phyloP scores from a whole-genome alignment of 1,284 basidiomycete genomes.

The Apiotrichum sp. region DNA sequence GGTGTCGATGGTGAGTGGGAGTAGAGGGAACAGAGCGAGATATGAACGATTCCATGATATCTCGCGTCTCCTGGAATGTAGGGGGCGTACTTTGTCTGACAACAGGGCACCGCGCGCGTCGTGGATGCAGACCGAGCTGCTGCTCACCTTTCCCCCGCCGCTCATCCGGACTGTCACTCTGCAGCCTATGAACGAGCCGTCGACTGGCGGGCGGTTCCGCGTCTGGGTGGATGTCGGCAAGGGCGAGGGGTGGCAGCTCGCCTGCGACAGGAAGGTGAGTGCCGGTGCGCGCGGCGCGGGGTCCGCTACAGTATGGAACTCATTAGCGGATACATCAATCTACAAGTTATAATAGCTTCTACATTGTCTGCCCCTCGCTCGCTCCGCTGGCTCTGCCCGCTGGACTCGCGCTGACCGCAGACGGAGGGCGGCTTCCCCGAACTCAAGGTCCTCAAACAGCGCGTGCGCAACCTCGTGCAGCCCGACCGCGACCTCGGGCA shows the following conservation, averaged over 20 bases:
- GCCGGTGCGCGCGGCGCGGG: too few species aligned
- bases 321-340: too few species aligned
- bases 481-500: slow-evolving; percentile 75
- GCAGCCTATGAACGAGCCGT: slow-evolving; percentile 67
- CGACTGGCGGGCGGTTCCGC: slow-evolving; percentile 78
- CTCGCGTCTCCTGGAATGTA: too few species aligned
- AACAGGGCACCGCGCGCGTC: slow-evolving; percentile 58
- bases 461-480: slow-evolving; percentile 70
- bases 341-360: too few species aligned
- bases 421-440: slow-evolving; percentile 87
- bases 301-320: too few species aligned
- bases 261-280: slow-evolving; percentile 47
- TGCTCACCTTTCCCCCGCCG: slow-evolving; percentile 79
- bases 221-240: slow-evolving; percentile 63
- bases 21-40: too few species aligned
- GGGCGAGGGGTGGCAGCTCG: slow-evolving; percentile 36
- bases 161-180: slow-evolving; percentile 60
- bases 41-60: too few species aligned
- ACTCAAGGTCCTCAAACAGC: slow-evolving; percentile 64
- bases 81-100: background rate
- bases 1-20: slow-evolving; percentile 54
- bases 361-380: too few species aligned
- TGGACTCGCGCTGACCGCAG: slow-evolving; percentile 45
- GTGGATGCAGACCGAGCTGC: slow-evolving; percentile 82
- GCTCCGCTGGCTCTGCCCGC: too few species aligned